A percentile compares a stretch with the other conserved stretches of the same genome.
These are phyloP conservation scores for Aspergillus nomiae DNA, from an alignment of 2,329 filamentous ascomycete species.

Conservation along the genomic window DNA sequence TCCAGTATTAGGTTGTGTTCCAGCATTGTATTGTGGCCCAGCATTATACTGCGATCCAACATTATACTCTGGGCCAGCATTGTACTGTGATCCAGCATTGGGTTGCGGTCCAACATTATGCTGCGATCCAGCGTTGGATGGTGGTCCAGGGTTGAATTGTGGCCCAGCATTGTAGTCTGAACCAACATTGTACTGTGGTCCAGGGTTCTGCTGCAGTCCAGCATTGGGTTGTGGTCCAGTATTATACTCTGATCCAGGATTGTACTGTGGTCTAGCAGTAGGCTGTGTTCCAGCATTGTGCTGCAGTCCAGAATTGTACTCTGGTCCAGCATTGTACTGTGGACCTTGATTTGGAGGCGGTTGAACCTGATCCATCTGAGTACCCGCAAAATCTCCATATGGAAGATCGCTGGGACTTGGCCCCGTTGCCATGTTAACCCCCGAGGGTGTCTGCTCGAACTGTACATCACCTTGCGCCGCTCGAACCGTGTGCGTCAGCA, in stretches of 20 bases:
- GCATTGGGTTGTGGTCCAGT: background rate
- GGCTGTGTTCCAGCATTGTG: background rate
- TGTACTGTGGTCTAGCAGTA: background rate
- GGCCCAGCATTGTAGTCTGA: background rate
- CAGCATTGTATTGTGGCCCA: background rate
- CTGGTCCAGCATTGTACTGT: background rate
- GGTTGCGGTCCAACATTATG: too few relatives aligned
- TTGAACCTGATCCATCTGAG: background rate
- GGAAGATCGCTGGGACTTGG: conserved; percentile 12
- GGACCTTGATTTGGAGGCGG: background rate
- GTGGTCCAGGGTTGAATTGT: too few relatives aligned
- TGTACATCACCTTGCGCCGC: conserved; percentile 11
- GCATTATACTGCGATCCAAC: background rate
- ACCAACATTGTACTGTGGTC: background rate
- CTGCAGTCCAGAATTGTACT: too few relatives aligned
- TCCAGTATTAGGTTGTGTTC: too few relatives aligned
- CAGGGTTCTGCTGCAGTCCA: background rate
- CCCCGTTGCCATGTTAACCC: conserved; percentile 3
- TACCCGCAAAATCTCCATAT: background rate
- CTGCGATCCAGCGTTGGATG: too few relatives aligned
- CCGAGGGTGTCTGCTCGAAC: conserved; percentile 10
- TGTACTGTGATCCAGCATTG: background rate
- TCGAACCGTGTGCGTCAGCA: conserved; percentile 8
- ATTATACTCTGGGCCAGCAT: background rate
- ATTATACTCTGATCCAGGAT: background rate